phyloP scores from a whole-genome alignment of 2,329 filamentous ascomycete species.

The Colletotrichum zoysiae region DNA sequence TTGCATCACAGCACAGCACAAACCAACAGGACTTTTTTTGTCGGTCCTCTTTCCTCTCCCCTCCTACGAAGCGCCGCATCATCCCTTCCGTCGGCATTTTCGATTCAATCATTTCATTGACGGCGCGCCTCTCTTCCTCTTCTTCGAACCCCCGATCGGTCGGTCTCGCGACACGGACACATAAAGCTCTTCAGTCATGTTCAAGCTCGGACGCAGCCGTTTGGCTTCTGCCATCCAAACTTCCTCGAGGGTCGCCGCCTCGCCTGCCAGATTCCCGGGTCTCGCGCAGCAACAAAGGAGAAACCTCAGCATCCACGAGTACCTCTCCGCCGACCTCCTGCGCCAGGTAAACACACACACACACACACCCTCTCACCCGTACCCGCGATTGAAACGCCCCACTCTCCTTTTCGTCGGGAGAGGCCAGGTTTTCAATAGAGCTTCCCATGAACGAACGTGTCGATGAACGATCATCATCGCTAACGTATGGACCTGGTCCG shows the following conservation, averaged over 20 bases:
- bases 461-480: conserved; percentile 9
- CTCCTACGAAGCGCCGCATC: conserved; percentile 19
- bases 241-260: conserved; percentile 62
- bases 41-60: conserved; percentile 41
- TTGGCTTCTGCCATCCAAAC: conserved; percentile 82
- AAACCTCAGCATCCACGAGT: conserved; percentile 97
- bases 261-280: conserved; percentile 71
- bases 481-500: conserved; percentile 34
- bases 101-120: conserved; percentile 29
- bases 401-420: conserved; percentile 32
- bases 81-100: conserved; percentile 20
- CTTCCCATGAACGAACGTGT: conserved; percentile 13
- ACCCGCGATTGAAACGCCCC: conserved; percentile 33
- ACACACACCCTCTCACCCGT: no score
- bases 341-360: conserved; percentile 67
- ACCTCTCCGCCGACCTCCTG: conserved; percentile 93
- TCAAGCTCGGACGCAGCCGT: conserved; percentile 86
- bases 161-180: conserved; percentile 25
- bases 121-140: conserved; percentile 21
- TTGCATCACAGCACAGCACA: conserved; percentile 42
- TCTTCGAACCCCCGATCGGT: conserved; percentile 7
- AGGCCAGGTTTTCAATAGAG: conserved; percentile 23
- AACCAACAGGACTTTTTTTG: conserved; percentile 23
- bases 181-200: conserved; percentile 71
- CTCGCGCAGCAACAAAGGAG: conserved; percentile 82